These are phyloP conservation scores for Choanephora cucurbitarum DNA, from an alignment of 371 early-diverging fungal genomes.

Conservation along the genomic window DNA sequence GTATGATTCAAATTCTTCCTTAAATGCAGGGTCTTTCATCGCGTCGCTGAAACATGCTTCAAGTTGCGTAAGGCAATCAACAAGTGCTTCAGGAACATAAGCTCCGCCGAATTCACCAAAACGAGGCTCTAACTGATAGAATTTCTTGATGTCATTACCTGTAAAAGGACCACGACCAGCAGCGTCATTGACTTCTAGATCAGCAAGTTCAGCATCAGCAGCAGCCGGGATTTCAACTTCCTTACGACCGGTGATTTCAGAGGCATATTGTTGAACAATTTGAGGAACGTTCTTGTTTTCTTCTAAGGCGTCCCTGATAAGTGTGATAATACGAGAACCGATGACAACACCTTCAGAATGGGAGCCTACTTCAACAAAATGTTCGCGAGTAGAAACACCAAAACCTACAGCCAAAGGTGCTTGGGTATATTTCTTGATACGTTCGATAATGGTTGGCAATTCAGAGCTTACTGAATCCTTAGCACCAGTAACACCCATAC, in stretches of 20 bases:
- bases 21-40: slow-evolving; percentile 84
- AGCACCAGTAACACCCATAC: slow-evolving; percentile 93
- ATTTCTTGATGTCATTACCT: slow-evolving; percentile 38
- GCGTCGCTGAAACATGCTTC: slow-evolving; percentile 81
- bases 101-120: slow-evolving; percentile 97
- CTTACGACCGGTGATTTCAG: slow-evolving; percentile 64
- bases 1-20: slow-evolving; percentile 86
- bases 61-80: slow-evolving; percentile 90
- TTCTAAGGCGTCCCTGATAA: slow-evolving; percentile 65
- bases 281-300: slow-evolving; percentile 48
- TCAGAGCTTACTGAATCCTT: slow-evolving; percentile 62
- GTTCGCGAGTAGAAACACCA: slow-evolving; percentile 89
- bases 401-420: slow-evolving; percentile 96
- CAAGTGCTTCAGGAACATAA: slow-evolving; percentile 94
- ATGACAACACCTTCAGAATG: slow-evolving; percentile 95
- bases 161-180: slow-evolving; percentile 28
- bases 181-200: slow-evolving; percentile 36
- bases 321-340: slow-evolving; percentile 87
- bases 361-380: slow-evolving; percentile 82
- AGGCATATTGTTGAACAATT: slow-evolving; percentile 60
- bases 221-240: slow-evolving; percentile 31
- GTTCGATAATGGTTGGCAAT: slow-evolving; percentile 71
- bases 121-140: slow-evolving; percentile 66
- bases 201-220: slow-evolving; percentile 33
- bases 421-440: slow-evolving; percentile 76